Evolutionary conservation across 1,284 basidiomycete species (phyloP).

Genomic region (Boletus smithii): DNA sequence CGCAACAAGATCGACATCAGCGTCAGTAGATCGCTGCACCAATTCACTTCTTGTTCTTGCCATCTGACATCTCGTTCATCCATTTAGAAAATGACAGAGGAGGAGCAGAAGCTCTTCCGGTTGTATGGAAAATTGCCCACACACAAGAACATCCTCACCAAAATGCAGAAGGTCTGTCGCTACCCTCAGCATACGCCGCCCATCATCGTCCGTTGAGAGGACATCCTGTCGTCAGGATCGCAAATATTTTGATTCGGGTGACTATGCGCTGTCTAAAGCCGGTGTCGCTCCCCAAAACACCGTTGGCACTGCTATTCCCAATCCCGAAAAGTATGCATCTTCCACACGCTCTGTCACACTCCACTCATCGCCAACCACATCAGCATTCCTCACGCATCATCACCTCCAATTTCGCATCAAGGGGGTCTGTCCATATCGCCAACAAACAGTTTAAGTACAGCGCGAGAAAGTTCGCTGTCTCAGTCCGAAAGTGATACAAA

Average conservation of each 20-base stretch:
- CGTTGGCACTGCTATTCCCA: slow-evolving; percentile 92
- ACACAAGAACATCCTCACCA: slow-evolving; percentile 88
- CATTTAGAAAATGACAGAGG: slow-evolving; percentile 74
- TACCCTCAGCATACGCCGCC: slow-evolving; percentile 6
- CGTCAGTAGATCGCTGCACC: slow-evolving; percentile 45
- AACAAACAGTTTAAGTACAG: slow-evolving; percentile 59
- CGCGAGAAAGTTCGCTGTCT: slow-evolving; percentile 63
- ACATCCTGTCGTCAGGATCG: slow-evolving; percentile 65
- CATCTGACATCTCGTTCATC: slow-evolving; percentile 7
- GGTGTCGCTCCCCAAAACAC: slow-evolving; percentile 84
- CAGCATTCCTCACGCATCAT: slow-evolving; percentile 75
- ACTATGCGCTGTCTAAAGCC: slow-evolving; percentile 94
- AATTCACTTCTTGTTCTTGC: background rate
- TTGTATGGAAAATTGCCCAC: slow-evolving; percentile 93
- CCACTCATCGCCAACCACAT: slow-evolving; percentile 4
- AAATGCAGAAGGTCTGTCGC: slow-evolving; percentile 83
- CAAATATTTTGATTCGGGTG: slow-evolving; percentile 97
- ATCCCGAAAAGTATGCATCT: slow-evolving; percentile 83
- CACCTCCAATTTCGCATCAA: slow-evolving; percentile 50
- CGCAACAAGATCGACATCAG: slow-evolving; percentile 91
- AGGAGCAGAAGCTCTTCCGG: slow-evolving; percentile 93
- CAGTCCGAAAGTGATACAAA: slow-evolving; percentile 26
- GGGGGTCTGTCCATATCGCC: slow-evolving; percentile 64
- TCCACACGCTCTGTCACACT: background rate
- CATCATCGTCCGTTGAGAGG: slow-evolving; percentile 11